A percentile compares a stretch with the other conserved stretches of the same genome.
Evolutionary conservation across 495 filamentous ascomycete genomes (phyloP).

Genomic region (Daldinia vernicosa): DNA sequence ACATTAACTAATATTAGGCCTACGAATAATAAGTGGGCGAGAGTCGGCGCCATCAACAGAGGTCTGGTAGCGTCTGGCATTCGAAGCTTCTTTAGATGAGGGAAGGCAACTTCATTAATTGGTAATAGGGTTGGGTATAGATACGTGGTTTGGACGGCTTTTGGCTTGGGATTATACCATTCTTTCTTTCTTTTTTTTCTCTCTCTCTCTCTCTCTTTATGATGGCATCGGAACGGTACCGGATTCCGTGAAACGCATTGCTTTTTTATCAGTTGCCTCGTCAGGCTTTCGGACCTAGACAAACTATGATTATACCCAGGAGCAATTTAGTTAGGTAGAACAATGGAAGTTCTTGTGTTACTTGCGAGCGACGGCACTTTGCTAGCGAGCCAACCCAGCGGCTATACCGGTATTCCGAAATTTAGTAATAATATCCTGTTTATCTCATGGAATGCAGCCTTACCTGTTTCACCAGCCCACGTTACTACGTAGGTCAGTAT

Average conservation of each 20-base stretch:
- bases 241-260: constrained; percentile 20
- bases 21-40: constrained; percentile 44
- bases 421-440: constrained; percentile 3
- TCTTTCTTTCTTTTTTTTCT: constrained; percentile 24
- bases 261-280: constrained; percentile 22
- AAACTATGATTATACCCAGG: constrained; percentile 37
- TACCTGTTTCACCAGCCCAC: constrained; percentile 14
- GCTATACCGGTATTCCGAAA: neutral
- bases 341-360: constrained; percentile 22
- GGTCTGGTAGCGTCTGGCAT: constrained; percentile 54
- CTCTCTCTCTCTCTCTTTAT: constrained; percentile 8
- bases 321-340: constrained; percentile 34
- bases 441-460: constrained; percentile 19
- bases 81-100: constrained; percentile 53
- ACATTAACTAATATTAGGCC: constrained; percentile 41
- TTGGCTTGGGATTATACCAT: constrained; percentile 44
- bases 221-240: constrained; percentile 27
- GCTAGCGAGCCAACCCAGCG: neutral
- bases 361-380: neutral
- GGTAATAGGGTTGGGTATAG: constrained; percentile 34
- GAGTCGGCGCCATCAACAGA: constrained; percentile 48
- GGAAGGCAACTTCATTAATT: constrained; percentile 40
- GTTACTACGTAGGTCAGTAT: neutral
- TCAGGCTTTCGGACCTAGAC: constrained; percentile 24
- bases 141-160: constrained; percentile 35